Conservation (phyloP, 495 filamentous ascomycete species). For the Acidomyces sp. region DNA sequence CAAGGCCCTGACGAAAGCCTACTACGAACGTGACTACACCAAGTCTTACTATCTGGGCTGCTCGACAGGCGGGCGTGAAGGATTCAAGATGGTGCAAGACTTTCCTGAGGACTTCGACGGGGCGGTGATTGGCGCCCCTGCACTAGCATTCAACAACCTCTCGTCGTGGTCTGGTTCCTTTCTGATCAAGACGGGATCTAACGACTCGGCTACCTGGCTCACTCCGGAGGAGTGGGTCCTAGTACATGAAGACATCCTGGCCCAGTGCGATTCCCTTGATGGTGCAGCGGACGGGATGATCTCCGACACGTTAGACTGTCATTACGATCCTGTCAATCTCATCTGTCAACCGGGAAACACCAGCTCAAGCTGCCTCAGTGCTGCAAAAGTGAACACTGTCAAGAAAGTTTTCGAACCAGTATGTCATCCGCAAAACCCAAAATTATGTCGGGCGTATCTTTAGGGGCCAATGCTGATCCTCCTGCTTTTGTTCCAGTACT, state of each 20-base stretch:
- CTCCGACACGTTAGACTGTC: slow-evolving; percentile 19
- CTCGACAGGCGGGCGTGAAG: slow-evolving; percentile 43
- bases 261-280: slow-evolving; percentile 24
- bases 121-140: slow-evolving; percentile 31
- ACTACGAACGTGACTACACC: slow-evolving; percentile 34
- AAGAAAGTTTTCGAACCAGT: slow-evolving; percentile 11
- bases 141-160: slow-evolving; percentile 36
- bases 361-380: slow-evolving; percentile 22
- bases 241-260: slow-evolving; percentile 21
- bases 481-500: too few relatives aligned
- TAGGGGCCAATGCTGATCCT: too few relatives aligned
- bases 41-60: slow-evolving; percentile 46
- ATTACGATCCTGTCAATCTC: not conserved
- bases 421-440: not conserved
- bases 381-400: slow-evolving; percentile 17
- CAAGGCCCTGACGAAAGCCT: slow-evolving; percentile 36
- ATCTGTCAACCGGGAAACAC: slow-evolving; percentile 12
- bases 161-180: slow-evolving; percentile 43
- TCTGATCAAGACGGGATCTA: slow-evolving; percentile 35
- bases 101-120: slow-evolving; percentile 40
- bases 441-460: too few relatives aligned
- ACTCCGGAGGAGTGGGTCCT: slow-evolving; percentile 20
- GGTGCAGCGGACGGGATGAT: slow-evolving; percentile 23
- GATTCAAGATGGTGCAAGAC: slow-evolving; percentile 38
- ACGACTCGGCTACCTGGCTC: slow-evolving; percentile 22